A percentile compares a stretch with the other conserved stretches of the same genome.
These are phyloP conservation scores for Suhomyces bribrorum DNA, from an alignment of 1,139 yeast species.

Conservation along the genomic window DNA sequence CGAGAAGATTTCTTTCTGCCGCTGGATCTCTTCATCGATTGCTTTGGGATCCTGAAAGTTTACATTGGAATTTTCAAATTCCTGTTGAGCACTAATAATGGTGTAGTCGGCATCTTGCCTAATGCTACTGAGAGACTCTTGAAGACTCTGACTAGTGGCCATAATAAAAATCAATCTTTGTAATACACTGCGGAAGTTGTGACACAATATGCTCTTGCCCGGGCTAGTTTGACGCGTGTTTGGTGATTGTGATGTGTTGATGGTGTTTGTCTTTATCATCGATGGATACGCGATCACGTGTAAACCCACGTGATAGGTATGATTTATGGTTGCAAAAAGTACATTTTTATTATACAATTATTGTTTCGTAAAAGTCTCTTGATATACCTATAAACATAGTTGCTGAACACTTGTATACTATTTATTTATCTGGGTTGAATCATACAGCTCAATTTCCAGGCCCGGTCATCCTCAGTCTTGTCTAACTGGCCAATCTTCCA, in stretches of 20 bases:
- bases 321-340: not conserved
- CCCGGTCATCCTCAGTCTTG: slow-evolving; percentile 61
- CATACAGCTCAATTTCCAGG: slow-evolving; percentile 68
- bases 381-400: no score
- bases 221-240: no score
- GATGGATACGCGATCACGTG: not conserved
- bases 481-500: slow-evolving; percentile 69
- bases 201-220: no score
- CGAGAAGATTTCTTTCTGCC: slow-evolving; percentile 44
- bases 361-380: no score
- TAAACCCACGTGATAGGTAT: not conserved
- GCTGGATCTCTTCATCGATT: slow-evolving; percentile 33
- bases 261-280: not conserved
- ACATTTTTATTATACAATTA: no score
- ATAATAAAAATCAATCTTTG: no score
- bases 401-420: no score
- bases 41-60: slow-evolving; percentile 24
- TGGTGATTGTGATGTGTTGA: not conserved
- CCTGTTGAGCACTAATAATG: slow-evolving; percentile 15
- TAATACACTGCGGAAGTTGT: no score
- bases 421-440: slow-evolving; percentile 46
- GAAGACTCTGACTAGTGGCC: not conserved
- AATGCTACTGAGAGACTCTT: not conserved
- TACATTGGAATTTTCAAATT: slow-evolving; percentile 17
- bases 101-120: slow-evolving; percentile 8